Base-by-base conservation (phyloP, 108 stramenopile genomes). In the Cyclotella baltica region DNA sequence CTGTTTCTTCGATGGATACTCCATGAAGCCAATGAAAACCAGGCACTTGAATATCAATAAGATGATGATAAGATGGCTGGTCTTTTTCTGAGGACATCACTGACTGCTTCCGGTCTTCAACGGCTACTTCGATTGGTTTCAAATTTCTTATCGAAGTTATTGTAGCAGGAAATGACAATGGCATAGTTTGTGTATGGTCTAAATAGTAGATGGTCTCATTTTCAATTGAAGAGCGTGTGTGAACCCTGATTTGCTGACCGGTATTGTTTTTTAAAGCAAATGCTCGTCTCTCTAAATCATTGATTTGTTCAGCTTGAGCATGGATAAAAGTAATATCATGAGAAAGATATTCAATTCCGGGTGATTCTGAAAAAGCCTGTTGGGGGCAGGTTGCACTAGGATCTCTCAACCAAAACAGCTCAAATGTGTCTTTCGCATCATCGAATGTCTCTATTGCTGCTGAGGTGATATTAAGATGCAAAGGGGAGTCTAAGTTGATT, bases 251-350 rank as follows among this genome's bases (percentile, higher is more conserved):
- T 67, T 86, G 85, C 59, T 98, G 95, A 18, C 98, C 98, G 34
- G 95, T 94, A 23, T 90, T 67, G 71, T 98, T 98, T 18, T 83
- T 75, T 15, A 98, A 58, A 9, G 96, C 95, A 83, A 96, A 98
- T 9, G 97, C 96, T 40, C 96, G 89, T 20, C 96, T 85, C 51
- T 93, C 92, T 20, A 86, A 75, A 20, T 65, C 68, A 20, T 79
- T 67, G 35, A 96, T 62, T 8, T 81, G 68, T 30, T 88, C 87
- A 13, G 86, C 84, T 34, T 72, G 59, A 38, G 91, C 76, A 70
- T 97, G 97, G 15, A 78, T 53, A n/a, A 96, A 70, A 11, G 50
- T 68, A 1, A n/a, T 15, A 31, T 15, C 30, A 61, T 33, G 31
- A 11, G 19, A 19, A n/a, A 61, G 5, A 34, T 11, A 22, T 15